A percentile compares a stretch with the other conserved stretches of the same genome.
phyloP scores from a whole-genome alignment of 192 early-diverging fungal species.

The Diversispora eburnea region DNA sequence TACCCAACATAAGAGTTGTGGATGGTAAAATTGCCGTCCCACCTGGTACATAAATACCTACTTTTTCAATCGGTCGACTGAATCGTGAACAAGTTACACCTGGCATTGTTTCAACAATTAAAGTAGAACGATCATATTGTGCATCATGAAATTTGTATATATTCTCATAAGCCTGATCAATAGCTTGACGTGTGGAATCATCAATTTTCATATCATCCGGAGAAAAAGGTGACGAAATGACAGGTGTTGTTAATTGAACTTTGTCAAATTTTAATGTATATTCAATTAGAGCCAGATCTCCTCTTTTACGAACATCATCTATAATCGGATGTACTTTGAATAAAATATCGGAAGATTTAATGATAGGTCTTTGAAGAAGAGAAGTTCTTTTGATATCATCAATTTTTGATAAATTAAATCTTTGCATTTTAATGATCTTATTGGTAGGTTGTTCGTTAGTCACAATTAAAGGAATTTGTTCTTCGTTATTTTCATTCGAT shows the following conservation, averaged over 20 bases:
- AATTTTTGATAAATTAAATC: conserved; percentile 55
- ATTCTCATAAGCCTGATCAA: conserved; percentile 94
- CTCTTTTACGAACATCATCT: conserved; percentile 70
- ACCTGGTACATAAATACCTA: conserved; percentile 97
- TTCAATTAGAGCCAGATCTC: conserved; percentile 82
- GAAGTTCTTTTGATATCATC: conserved; percentile 46
- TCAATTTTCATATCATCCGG: conserved; percentile 56
- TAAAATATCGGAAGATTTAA: conserved; percentile 87
- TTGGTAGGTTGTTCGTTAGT: conserved; percentile 13
- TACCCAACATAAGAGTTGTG: conserved; percentile 93
- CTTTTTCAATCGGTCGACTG: conserved; percentile 89
- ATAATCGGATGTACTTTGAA: conserved; percentile 88
- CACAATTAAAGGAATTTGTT: conserved; percentile 2
- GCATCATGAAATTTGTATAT: conserved; percentile 91
- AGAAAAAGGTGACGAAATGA: conserved; percentile 83
- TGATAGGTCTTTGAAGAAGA: conserved; percentile 86
- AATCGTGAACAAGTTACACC: conserved; percentile 94
- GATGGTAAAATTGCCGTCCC: conserved; percentile 96
- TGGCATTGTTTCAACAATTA: conserved; percentile 95
- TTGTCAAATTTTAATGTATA: conserved; percentile 89
- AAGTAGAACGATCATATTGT: conserved; percentile 67
- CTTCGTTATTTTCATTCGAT: conserved; percentile 18
- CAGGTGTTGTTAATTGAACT: conserved; percentile 65
- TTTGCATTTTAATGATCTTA: conserved; percentile 71
- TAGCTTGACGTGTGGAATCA: conserved; percentile 67